These are phyloP conservation scores for Darksidea phi DNA, from an alignment of 495 filamentous ascomycete species.

Conservation along the genomic window DNA sequence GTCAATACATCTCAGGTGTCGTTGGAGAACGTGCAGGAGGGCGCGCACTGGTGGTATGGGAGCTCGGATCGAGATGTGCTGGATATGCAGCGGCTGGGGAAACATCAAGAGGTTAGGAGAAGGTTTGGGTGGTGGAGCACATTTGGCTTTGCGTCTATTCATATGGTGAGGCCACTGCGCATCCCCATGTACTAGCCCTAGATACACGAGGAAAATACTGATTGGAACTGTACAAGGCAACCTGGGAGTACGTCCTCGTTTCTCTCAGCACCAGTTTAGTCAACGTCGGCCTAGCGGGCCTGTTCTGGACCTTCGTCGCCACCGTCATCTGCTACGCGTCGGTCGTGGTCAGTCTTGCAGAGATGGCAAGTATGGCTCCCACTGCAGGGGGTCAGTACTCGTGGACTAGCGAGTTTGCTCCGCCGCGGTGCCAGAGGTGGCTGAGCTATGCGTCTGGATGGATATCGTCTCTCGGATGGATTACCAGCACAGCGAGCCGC, in stretches of 20 bases:
- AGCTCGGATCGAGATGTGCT: slow-evolving; percentile 8
- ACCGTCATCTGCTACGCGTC: slow-evolving; percentile 50
- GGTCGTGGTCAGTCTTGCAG: slow-evolving; percentile 54
- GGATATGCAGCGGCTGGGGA: slow-evolving; percentile 43
- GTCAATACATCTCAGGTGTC: too few relatives aligned
- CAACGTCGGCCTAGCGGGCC: slow-evolving; percentile 57
- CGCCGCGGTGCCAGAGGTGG: slow-evolving; percentile 46
- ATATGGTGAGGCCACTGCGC: too few relatives aligned
- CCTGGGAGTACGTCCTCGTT: slow-evolving; percentile 39
- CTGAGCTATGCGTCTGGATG: slow-evolving; percentile 53
- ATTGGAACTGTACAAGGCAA: slow-evolving; percentile 32
- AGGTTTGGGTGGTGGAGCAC: slow-evolving; percentile 38
- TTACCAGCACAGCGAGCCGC: slow-evolving; percentile 36
- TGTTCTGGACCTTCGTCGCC: slow-evolving; percentile 58
- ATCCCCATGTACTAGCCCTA: too few relatives aligned
- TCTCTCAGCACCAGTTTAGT: slow-evolving; percentile 49
- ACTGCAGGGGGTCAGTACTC: slow-evolving; percentile 53
- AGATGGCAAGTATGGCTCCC: slow-evolving; percentile 59
- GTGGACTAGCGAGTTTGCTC: slow-evolving; percentile 52
- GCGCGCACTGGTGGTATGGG: too few relatives aligned
- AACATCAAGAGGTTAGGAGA: slow-evolving; percentile 43
- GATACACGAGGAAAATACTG: too few relatives aligned
- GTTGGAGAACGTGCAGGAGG: too few relatives aligned
- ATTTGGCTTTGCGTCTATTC: slow-evolving; percentile 39
- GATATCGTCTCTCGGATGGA: slow-evolving; percentile 51